Conservation (phyloP, 2,329 filamentous ascomycete species). For the Ilyonectria sp. region DNA sequence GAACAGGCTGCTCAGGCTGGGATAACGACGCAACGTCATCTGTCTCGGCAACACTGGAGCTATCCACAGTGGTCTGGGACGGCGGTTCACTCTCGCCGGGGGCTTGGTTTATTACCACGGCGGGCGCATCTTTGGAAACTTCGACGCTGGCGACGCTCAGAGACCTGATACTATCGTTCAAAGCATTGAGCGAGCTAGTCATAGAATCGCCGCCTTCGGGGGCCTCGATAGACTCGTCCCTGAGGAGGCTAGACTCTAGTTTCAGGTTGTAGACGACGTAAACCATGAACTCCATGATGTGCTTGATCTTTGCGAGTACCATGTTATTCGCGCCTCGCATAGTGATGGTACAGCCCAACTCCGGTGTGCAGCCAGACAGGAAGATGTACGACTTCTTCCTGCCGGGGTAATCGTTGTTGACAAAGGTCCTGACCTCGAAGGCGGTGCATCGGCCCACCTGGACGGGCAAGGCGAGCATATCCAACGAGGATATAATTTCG, state of each 20-base stretch:
- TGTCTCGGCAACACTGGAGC: slow-evolving; percentile 44
- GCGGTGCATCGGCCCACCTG: slow-evolving; percentile 85
- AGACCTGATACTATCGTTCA: slow-evolving; percentile 58
- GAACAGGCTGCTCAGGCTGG: slow-evolving; percentile 41
- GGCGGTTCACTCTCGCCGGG: slow-evolving; percentile 56
- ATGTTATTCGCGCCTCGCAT: slow-evolving; percentile 84
- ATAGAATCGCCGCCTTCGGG: slow-evolving; percentile 70
- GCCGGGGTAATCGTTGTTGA: slow-evolving; percentile 81
- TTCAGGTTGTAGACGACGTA: slow-evolving; percentile 99
- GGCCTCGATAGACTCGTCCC: slow-evolving; percentile 91
- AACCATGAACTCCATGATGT: slow-evolving; percentile 98
- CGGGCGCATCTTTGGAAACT: slow-evolving; percentile 47
- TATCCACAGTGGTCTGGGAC: slow-evolving; percentile 53
- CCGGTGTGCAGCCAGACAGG: slow-evolving; percentile 88
- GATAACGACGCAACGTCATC: slow-evolving; percentile 49
- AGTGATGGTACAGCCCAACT: slow-evolving; percentile 95
- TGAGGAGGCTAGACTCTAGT: slow-evolving; percentile 93
- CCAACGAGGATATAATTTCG: slow-evolving; percentile 92
- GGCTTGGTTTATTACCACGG: slow-evolving; percentile 54
- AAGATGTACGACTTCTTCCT: slow-evolving; percentile 97
- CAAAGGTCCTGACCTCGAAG: slow-evolving; percentile 96
- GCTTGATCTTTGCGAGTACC: slow-evolving; percentile 84
- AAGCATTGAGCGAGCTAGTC: slow-evolving; percentile 57
- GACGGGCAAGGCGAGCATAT: slow-evolving; percentile 84
- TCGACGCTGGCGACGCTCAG: slow-evolving; percentile 51